A percentile compares a stretch with the other conserved stretches of the same genome.
Conservation (phyloP, 345 rosid genomes). For the Boechera divaricarpa region DNA sequence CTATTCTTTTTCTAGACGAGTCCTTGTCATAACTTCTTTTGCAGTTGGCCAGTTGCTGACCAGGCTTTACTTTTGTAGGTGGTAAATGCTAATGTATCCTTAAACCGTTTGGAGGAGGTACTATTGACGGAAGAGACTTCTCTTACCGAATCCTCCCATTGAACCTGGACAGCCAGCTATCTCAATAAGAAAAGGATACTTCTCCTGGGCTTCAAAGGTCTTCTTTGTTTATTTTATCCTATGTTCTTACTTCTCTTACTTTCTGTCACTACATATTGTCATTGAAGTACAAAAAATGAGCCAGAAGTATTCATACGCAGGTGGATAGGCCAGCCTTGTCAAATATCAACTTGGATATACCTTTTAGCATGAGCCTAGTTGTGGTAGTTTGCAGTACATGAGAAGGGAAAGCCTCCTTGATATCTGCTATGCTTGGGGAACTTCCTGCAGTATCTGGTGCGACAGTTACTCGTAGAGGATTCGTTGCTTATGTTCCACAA, state of each 20-base stretch:
- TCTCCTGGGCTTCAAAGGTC: constrained; percentile 98
- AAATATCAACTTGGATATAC: constrained; percentile 83
- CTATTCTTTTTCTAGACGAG: constrained; percentile 14
- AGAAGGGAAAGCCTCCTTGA: constrained; percentile 94
- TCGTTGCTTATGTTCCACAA: constrained; percentile 97
- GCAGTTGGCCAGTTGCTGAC: constrained; percentile 20
- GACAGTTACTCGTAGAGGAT: constrained; percentile 74
- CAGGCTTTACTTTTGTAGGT: constrained; percentile 51
- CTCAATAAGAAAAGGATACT: constrained; percentile 81
- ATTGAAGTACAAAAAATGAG: constrained; percentile 9
- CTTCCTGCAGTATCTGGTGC: constrained; percentile 79
- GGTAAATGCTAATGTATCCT: constrained; percentile 94
- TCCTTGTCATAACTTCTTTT: constrained; percentile 8
- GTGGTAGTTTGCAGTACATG: constrained; percentile 98
- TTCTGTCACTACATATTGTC: constrained; percentile 25
- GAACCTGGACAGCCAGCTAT: constrained; percentile 76
- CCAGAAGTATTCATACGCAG: constrained; percentile 49
- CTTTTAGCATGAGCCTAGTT: constrained; percentile 78
- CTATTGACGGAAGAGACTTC: constrained; percentile 88
- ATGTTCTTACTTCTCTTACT: constrained; percentile 32
- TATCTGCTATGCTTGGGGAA: constrained; percentile 99
- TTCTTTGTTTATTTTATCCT: constrained; percentile 16
- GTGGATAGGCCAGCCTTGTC: constrained; percentile 89
- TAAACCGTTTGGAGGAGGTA: constrained; percentile 93
- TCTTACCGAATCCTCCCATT: constrained; percentile 88